Evolutionary conservation across 78 protist species (phyloP).

Genomic region (Paratrimastix pyriformis): DNA sequence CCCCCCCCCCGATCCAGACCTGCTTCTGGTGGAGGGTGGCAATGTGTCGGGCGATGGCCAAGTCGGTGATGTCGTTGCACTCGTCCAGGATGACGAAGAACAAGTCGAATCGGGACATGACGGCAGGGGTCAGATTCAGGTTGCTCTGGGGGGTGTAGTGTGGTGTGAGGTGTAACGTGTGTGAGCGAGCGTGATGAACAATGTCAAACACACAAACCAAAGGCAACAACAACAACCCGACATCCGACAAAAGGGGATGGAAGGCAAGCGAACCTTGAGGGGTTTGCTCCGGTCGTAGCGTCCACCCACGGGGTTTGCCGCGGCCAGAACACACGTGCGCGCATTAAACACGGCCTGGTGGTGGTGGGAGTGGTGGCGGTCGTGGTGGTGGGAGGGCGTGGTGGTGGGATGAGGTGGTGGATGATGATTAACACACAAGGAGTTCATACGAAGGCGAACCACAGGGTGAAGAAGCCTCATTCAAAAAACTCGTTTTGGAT

Average conservation of each 20-base stretch:
- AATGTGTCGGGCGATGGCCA: slow-evolving; percentile 85
- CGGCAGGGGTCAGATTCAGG: slow-evolving; percentile 79
- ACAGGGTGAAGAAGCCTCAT: too few species aligned
- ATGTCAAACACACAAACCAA: too few species aligned
- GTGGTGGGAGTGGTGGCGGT: neutral
- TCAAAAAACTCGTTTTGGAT: too few species aligned
- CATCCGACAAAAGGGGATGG: too few species aligned
- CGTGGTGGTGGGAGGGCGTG: too few species aligned
- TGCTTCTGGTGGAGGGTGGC: slow-evolving; percentile 63
- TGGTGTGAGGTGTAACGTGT: too few species aligned
- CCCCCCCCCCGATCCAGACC: too few species aligned
- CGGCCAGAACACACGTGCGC: slow-evolving; percentile 87
- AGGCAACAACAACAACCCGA: too few species aligned
- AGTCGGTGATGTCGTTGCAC: slow-evolving; percentile 63
- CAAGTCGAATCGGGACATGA: slow-evolving; percentile 98
- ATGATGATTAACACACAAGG: too few species aligned
- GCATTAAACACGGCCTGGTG: slow-evolving; percentile 89
- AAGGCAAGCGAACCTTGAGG: slow-evolving; percentile 35
- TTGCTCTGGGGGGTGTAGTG: slow-evolving; percentile 62
- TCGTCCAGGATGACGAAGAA: slow-evolving; percentile 93
- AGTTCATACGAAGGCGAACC: too few species aligned
- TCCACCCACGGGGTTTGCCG: slow-evolving; percentile 87
- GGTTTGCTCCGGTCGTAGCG: slow-evolving; percentile 56
- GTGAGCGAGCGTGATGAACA: too few species aligned
- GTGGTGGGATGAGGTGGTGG: too few species aligned